Evolutionary conservation across 768 basidiomycete species (phyloP), one percentile per base, ranked within the genome.

Genomic region (Lactifluus pinguis): DNA sequence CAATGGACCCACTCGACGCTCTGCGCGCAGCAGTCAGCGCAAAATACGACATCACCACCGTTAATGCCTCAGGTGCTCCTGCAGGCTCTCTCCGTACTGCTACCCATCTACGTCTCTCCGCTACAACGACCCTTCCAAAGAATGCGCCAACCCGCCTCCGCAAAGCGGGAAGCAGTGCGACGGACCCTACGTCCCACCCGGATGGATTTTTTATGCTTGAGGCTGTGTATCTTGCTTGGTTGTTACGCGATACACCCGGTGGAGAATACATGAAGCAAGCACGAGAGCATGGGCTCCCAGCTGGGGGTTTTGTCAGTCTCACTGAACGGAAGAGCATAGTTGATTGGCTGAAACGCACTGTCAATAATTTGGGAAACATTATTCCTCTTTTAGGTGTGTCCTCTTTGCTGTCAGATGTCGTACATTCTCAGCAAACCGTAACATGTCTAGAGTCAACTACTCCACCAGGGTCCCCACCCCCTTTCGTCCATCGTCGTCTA

Each of bases 221-320:
- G 55, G 87, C 92, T 1, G 77, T 98, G 9, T 87, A 89, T 66
- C 78, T 95, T n/a, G 87, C 88, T 32, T 98, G 87, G 88, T 74
- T 85, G 4, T 78, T 87, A 36, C 77, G 82, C 49, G 89, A 92
- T 69, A 82, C 83, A 0, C 77, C 83, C 0, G 83, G 84, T 34
- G 89, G 87, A 14, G 92, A 95, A 65, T 98, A 98, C 74, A 84
- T 95, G 83, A 87, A 86, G 69, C 86, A 89, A 67, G 86, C 87
- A 2, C 78, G 90, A 57, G 87, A 89, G 68, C 79, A 79, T 47
- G 88, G 90, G 1, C 74, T 93, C 34, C 61, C 56, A 2, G 77
- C 82, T 2, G 80, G 84, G 42, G 86, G 25, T 25, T 25, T 25
- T 25, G 25, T 25, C 25, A 25, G 34, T 36, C 34, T 36, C 34